These are phyloP conservation scores for Nemophila menziesii DNA, from an alignment of 257 asterid species.

Conservation along the genomic window DNA sequence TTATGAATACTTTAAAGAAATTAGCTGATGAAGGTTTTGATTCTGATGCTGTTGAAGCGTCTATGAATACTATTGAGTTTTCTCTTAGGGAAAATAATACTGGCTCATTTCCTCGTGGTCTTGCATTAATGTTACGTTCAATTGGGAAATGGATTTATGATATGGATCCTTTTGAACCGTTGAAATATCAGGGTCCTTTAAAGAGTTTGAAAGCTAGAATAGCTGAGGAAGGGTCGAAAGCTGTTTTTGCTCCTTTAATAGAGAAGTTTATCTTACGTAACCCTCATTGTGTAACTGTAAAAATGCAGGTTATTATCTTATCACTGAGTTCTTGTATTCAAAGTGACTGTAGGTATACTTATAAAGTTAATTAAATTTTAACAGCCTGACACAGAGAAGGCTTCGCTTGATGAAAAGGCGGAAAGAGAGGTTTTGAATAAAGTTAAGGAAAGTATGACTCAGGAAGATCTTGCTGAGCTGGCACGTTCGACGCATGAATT, in stretches of 20 bases:
- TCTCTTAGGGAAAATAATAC: conserved; percentile 97
- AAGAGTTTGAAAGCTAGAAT: conserved; percentile 81
- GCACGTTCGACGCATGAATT: conserved; percentile 89
- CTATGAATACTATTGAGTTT: conserved; percentile 96
- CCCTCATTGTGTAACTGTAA: conserved; percentile 74
- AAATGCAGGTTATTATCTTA: conserved; percentile 65
- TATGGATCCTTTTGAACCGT: conserved; percentile 90
- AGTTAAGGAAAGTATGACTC: conserved; percentile 78
- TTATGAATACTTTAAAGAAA: conserved; percentile 44
- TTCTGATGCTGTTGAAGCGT: conserved; percentile 94
- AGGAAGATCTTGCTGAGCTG: conserved; percentile 94
- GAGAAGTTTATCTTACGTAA: conserved; percentile 69
- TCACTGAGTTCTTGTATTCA: not conserved
- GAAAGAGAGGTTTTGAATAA: conserved; percentile 66
- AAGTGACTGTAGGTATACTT: not conserved
- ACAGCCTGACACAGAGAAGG: conserved; percentile 96
- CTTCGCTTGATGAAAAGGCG: conserved; percentile 69
- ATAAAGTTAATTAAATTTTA: conserved; percentile 11
- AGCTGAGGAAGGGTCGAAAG: conserved; percentile 83
- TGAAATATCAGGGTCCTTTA: conserved; percentile 78
- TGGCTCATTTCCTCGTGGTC: conserved; percentile 98
- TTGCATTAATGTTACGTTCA: conserved; percentile 93
- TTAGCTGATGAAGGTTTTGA: conserved; percentile 85
- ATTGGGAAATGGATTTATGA: conserved; percentile 95
- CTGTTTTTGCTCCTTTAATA: conserved; percentile 86